Percentiles rank a stretch among this genome's conserved stretches.
phyloP scores from a whole-genome alignment of 1,284 basidiomycete species.

The Trametes pubescens region DNA sequence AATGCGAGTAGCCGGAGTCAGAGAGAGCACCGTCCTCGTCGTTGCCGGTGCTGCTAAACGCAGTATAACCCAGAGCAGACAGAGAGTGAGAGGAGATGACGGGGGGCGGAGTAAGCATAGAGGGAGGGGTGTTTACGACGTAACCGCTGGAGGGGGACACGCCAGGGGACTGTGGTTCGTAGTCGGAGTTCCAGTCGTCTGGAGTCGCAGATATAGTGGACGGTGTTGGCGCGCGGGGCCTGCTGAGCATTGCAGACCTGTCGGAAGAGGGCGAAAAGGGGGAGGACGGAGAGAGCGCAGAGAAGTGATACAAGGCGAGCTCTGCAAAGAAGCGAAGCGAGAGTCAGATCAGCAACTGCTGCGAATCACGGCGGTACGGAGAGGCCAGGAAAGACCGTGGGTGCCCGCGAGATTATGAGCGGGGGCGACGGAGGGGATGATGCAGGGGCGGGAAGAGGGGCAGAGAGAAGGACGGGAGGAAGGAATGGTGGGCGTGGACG shows the following conservation, averaged over 20 bases:
- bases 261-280: conserved; percentile 34
- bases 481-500: conserved; percentile 21
- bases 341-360: conserved; percentile 23
- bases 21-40: conserved; percentile 49
- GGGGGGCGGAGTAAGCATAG: conserved; percentile 32
- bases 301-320: conserved; percentile 32
- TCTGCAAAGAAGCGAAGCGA: conserved; percentile 20
- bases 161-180: conserved; percentile 38
- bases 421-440: background rate
- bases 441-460: conserved; percentile 5
- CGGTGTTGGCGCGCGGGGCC: conserved; percentile 40
- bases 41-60: conserved; percentile 34
- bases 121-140: conserved; percentile 41
- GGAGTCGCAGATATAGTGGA: conserved; percentile 31
- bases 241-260: conserved; percentile 37
- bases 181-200: conserved; percentile 40
- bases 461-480: conserved; percentile 23
- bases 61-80: conserved; percentile 34
- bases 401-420: background rate
- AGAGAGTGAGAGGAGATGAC: conserved; percentile 30
- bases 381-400: conserved; percentile 22
- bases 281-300: conserved; percentile 30
- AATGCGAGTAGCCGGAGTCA: conserved; percentile 47
- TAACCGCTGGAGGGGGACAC: conserved; percentile 43
- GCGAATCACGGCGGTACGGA: conserved; percentile 10